Evolutionary conservation across 225 moss, liverwort and hornwort genomes (phyloP).

Genomic region (Takakia lepidozioides): DNA sequence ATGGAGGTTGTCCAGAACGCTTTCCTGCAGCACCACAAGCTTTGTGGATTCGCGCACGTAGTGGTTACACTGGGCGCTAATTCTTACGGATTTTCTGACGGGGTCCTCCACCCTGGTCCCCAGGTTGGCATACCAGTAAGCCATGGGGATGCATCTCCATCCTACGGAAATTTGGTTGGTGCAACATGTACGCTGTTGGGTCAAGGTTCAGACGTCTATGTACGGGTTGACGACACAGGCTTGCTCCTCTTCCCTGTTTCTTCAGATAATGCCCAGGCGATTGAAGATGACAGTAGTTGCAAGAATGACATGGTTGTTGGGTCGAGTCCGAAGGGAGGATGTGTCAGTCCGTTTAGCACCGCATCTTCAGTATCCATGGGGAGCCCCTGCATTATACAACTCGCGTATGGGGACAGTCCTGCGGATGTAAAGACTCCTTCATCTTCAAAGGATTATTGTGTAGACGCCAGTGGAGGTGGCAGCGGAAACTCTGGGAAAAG

Average conservation of each 20-base stretch:
- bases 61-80: slow-evolving; percentile 17
- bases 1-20: background rate
- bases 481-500: slow-evolving; percentile 31
- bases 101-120: background rate
- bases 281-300: slow-evolving; percentile 2
- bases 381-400: too few relatives aligned
- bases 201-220: slow-evolving; percentile 10
- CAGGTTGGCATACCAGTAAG: background rate
- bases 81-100: slow-evolving; percentile 1
- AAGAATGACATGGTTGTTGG: background rate
- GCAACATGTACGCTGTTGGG: slow-evolving; percentile 34
- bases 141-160: background rate
- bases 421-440: slow-evolving; percentile 5
- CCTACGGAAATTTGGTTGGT: slow-evolving; percentile 20
- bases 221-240: slow-evolving; percentile 19
- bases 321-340: background rate
- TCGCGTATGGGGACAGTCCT: background rate
- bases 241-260: slow-evolving; percentile 25
- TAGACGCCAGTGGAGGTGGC: slow-evolving; percentile 5
- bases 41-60: slow-evolving; percentile 32
- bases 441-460: too few relatives aligned
- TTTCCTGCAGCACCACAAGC: slow-evolving; percentile 6
- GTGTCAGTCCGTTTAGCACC: too few relatives aligned
- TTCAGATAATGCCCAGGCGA: slow-evolving; percentile 18
- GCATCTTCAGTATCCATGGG: too few relatives aligned